Evolutionary conservation across 208 protist species (phyloP).

Genomic region (Wallacemonas sp.): DNA sequence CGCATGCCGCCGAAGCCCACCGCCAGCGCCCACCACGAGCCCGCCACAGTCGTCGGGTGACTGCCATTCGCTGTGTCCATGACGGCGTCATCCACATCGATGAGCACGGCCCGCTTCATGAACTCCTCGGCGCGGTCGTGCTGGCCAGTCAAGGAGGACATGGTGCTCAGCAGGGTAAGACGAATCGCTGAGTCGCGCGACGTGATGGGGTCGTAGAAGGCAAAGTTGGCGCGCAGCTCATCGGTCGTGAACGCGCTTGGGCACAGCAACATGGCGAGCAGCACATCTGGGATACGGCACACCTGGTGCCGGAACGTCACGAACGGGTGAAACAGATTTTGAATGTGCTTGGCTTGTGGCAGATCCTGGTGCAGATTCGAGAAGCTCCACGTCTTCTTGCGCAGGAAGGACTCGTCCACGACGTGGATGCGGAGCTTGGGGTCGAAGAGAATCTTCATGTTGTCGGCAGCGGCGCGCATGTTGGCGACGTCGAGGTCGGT

Average conservation of each 20-base stretch:
- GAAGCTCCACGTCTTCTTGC: slow-evolving; percentile 83
- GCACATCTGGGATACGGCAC: slow-evolving; percentile 80
- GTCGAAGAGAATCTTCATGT: slow-evolving; percentile 86
- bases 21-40: slow-evolving; percentile 80
- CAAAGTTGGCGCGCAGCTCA: slow-evolving; percentile 79
- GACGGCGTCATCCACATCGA: slow-evolving; percentile 79
- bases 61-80: slow-evolving; percentile 75
- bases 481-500: slow-evolving; percentile 73
- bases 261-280: slow-evolving; percentile 79
- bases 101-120: slow-evolving; percentile 51
- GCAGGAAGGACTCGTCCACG: slow-evolving; percentile 86
- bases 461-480: slow-evolving; percentile 67
- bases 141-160: slow-evolving; percentile 70
- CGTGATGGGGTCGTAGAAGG: slow-evolving; percentile 88
- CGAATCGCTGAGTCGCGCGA: slow-evolving; percentile 76
- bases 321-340: slow-evolving; percentile 73
- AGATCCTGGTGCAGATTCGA: slow-evolving; percentile 46
- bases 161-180: slow-evolving; percentile 69
- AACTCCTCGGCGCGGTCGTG: slow-evolving; percentile 44
- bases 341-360: slow-evolving; percentile 28
- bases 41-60: slow-evolving; percentile 72
- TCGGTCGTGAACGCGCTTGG: slow-evolving; percentile 76
- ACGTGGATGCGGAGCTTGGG: slow-evolving; percentile 76
- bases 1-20: slow-evolving; percentile 85
- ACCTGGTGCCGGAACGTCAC: slow-evolving; percentile 88